Evolutionary conservation across 305 asterid species (phyloP), one percentile per base, ranked within the genome.

Genomic region (Fraxinus velutina): DNA sequence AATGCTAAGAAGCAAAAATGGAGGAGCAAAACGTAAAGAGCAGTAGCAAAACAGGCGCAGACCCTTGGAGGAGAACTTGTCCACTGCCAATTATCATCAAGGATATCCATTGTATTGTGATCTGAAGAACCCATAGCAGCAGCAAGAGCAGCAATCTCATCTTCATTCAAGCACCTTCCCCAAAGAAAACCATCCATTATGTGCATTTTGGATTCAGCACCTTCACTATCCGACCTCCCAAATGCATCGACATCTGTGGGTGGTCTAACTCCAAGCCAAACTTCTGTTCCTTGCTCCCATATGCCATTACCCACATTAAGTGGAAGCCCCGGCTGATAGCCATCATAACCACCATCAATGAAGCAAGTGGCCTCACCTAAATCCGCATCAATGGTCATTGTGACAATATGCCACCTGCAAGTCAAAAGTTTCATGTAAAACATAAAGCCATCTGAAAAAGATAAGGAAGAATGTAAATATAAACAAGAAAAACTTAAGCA

Each of bases 191-290:
- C 91, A 89, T 96, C 99, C 99, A 96, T 96, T 83, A 96, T 88
- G 82, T 91, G 98, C 98, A 96, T 94, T 89, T 96, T 96, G 73
- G 98, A 91, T 86, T 96, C 99, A 73, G 92, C 86, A 81, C 94
- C 98, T 89, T 94, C 99, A 50, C 99, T 96, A 83, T 96, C 99
- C n/a, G 99, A 94, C 90, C 99, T 92, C 89, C 98, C 99, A 75
- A 94, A 96, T 47, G 99, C 98, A 84, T 96, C 98, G 89, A 94
- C 83, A 91, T 94, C 99, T 5, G 87, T 89, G 27, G 98, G 98
- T 34, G 99, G 99, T 80, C 98, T 90, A 81, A 91, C 87, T 72
- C 99, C 99, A 78, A 96, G 87, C 97, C 97, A 94, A 84, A 90
- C 89, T 64, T 96, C 99, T n/a, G 99, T 91, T 80, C 92, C 95